Evolutionary conservation across 2,329 filamentous ascomycete genomes (phyloP), one percentile per base, ranked within the genome.

Genomic region (Lojkania enalia): DNA sequence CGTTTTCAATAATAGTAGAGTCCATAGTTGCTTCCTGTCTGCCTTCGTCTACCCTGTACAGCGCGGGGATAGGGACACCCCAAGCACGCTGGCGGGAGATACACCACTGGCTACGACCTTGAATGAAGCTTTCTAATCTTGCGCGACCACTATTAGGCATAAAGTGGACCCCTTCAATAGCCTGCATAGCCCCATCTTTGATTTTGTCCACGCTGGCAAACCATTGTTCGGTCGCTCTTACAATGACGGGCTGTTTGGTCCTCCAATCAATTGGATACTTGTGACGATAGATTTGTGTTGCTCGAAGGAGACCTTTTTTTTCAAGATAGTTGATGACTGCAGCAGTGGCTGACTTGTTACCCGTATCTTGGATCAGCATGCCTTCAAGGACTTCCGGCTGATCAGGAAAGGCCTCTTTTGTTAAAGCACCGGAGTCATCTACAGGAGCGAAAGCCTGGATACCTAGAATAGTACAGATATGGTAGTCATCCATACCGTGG

Each of bases 241-340:
- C 83, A 48, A 99, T 90, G 38, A 99, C 85, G 1, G 94, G 94
- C 55, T 87, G 79, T 71, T 97, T 99, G 0, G 92, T 95, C 42
- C 94, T 82, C 94, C 94, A 99, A 71, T 99, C 94, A 57, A 97
- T 96, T 0, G 94, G 94, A 66, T 97, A 97, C 69, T 96, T 97
- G 76, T 99, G 94, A 40, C 78, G 79, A 64, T 92, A 86, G 44
- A 77, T 77, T 56, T 95, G 86, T 3, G 80, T 80, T 29, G 79
- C 78, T 30, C 96, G 73, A 3, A 97, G 79, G n/a, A 75, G 66
- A 15, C 52, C 54, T 12, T 55, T 54, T 11, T 54, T 54, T 19
- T 77, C 73, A 2, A 96, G 75, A 39, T 94, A 75, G 1, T 84
- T 76, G 23, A 97, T 69, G 0, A 96, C 85, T 3, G 81, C 80